Evolutionary conservation across 2,329 filamentous ascomycete genomes (phyloP).

Genomic region (Ceratocystis alfenasii): DNA sequence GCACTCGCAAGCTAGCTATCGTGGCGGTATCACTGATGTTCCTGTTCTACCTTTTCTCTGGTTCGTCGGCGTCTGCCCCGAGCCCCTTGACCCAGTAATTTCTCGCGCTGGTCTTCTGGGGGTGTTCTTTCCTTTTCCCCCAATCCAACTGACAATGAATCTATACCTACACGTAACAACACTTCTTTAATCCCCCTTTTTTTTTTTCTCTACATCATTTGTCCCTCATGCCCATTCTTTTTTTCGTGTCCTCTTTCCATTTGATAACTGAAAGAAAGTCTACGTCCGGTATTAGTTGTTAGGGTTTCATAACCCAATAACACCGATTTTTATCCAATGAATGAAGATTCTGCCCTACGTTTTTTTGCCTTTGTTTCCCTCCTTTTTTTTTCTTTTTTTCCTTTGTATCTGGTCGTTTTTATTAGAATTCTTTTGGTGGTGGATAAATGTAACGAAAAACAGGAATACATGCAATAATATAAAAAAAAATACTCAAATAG

Average conservation of each 20-base stretch:
- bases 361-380: background rate
- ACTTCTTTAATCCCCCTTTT: background rate
- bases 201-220: too few species aligned
- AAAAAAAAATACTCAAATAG: background rate
- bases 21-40: background rate
- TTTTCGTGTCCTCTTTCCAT: too few species aligned
- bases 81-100: background rate
- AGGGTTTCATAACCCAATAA: too few species aligned
- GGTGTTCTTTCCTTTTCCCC: background rate
- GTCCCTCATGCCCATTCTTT: too few species aligned
- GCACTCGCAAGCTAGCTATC: slow-evolving; percentile 17
- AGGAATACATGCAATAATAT: background rate
- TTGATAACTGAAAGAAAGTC: too few species aligned
- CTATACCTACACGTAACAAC: background rate
- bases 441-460: background rate
- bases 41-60: slow-evolving; percentile 17
- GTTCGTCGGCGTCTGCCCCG: background rate
- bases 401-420: background rate
- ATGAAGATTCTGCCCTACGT: too few species aligned
- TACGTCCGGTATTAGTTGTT: too few species aligned
- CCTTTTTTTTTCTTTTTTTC: background rate
- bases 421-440: background rate
- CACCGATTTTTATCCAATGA: too few species aligned
- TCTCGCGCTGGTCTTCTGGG: background rate
- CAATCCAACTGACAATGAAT: background rate